Percentiles rank a stretch among this genome's conserved stretches.
Evolutionary conservation across 768 basidiomycete genomes (phyloP).

Genomic region (Punctularia strigosozonata): DNA sequence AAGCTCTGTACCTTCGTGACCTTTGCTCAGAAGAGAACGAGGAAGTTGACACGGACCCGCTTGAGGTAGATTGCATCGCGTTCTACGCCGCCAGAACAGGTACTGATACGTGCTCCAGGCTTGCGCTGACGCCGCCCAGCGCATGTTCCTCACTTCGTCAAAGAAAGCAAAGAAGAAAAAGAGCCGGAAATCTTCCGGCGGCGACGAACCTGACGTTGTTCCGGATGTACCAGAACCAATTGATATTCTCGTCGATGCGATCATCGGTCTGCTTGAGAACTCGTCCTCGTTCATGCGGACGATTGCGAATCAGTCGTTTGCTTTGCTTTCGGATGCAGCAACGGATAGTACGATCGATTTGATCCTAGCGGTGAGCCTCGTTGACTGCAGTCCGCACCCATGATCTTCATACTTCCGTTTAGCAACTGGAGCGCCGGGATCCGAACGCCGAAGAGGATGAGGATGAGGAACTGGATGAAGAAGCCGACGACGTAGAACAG

Average conservation of each 20-base stretch:
- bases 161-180: slow-evolving; percentile 27
- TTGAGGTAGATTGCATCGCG: slow-evolving; percentile 39
- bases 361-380: slow-evolving; percentile 58
- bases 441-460: slow-evolving; percentile 25
- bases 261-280: slow-evolving; percentile 83
- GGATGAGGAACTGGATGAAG: slow-evolving; percentile 17
- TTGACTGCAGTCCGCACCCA: neutral
- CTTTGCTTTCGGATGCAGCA: slow-evolving; percentile 53
- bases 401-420: slow-evolving; percentile 4
- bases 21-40: slow-evolving; percentile 57
- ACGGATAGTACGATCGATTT: slow-evolving; percentile 66
- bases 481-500: slow-evolving; percentile 17
- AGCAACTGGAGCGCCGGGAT: slow-evolving; percentile 79
- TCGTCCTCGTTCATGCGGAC: slow-evolving; percentile 71
- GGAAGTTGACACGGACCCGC: slow-evolving; percentile 34
- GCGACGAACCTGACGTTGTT: slow-evolving; percentile 15
- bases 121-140: slow-evolving; percentile 45
- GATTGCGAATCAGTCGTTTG: slow-evolving; percentile 72
- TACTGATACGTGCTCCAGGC: slow-evolving; percentile 26
- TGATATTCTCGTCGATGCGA: slow-evolving; percentile 78
- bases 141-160: slow-evolving; percentile 32
- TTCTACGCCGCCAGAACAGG: neutral
- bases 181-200: slow-evolving; percentile 21
- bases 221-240: slow-evolving; percentile 47
- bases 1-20: slow-evolving; percentile 58